Evolutionary conservation across 2,329 filamentous ascomycete species (phyloP).

Genomic region (Colletotrichum eleusines): DNA sequence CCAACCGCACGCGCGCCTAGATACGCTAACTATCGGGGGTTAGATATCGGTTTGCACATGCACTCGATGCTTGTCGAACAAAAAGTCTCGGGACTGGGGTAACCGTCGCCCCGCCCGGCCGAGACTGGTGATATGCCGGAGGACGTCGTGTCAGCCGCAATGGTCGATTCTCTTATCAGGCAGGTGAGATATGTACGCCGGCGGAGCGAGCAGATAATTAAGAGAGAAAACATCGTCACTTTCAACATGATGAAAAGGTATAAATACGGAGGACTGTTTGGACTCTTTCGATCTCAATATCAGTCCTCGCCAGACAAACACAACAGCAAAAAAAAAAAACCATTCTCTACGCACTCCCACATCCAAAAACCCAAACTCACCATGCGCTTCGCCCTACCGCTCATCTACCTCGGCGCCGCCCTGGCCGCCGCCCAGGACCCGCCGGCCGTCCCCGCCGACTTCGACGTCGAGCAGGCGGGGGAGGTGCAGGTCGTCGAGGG

Average conservation of each 20-base stretch:
- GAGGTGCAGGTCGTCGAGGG: neutral
- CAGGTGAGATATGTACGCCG: too few species aligned
- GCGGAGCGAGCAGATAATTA: neutral
- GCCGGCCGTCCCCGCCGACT: neutral
- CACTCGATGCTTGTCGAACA: too few species aligned
- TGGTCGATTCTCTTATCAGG: too few species aligned
- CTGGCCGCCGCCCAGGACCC: neutral
- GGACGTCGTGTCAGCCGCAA: neutral
- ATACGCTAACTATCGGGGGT: too few species aligned
- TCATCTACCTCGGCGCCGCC: neutral
- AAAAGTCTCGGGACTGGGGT: too few species aligned
- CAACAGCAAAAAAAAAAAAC: too few species aligned
- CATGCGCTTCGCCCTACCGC: neutral
- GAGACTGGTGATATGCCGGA: neutral
- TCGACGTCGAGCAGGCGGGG: neutral
- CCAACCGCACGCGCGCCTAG: too few species aligned
- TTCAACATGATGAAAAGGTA: neutral
- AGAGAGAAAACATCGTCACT: fast-evolving
- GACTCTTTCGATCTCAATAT: too few species aligned
- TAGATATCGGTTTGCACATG: too few species aligned
- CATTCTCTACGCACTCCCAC: neutral
- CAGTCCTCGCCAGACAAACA: neutral
- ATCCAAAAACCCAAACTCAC: neutral
- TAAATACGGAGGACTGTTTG: neutral
- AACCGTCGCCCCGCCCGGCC: too few species aligned